Evolutionary conservation across 2,329 filamentous ascomycete genomes (phyloP), one percentile per base, ranked within the genome.

Genomic region (Hyphodiscus sp.): DNA sequence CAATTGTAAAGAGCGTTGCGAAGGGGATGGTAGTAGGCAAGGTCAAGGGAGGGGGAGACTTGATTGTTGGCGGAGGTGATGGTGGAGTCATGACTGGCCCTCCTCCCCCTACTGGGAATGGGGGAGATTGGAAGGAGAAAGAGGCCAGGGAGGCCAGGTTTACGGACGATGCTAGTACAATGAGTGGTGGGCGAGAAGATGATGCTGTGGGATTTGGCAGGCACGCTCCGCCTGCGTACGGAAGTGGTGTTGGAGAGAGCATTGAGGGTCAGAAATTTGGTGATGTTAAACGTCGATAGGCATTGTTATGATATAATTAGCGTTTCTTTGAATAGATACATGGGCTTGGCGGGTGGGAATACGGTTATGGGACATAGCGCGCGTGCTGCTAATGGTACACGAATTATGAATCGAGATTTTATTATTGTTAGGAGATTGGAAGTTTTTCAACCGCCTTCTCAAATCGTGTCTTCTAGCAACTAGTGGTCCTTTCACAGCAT

Each of bases 21-120:
- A 96, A 95, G 75, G 91, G 94, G 42, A 97, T 99, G 94, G 85
- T 95, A 0, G 84, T 95, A 5, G 89, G 89, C 38, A 84, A 83
- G 60, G 88, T 92, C 47, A 81, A 82, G 54, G 85, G 85, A 41
- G 87, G 86, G 4, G 82, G 87, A 1, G 81, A 89, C 61, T 76
- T 90, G 19, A 78, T 92, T 47, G 85, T 91, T 19, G 87, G 87
- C 1, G 86, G 85, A n/a, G 65, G 64, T 0, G 67, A 68, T 58
- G 63, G 63, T 0, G 65, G 65, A 7, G 55, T 60, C 2, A 45
- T 60, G n/a, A 54, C 51, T 5, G 55, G 44, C 20, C 16, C 48
- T 16, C 38, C 46, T 9, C 16, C 43, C 11, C 23, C 33, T 41
- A 44, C n/a, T 53, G n/a, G 33, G 19, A 18, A 20, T 20, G 23